phyloP scores from a whole-genome alignment of 2,329 filamentous ascomycete species.

The Huntiella bhutanensis region DNA sequence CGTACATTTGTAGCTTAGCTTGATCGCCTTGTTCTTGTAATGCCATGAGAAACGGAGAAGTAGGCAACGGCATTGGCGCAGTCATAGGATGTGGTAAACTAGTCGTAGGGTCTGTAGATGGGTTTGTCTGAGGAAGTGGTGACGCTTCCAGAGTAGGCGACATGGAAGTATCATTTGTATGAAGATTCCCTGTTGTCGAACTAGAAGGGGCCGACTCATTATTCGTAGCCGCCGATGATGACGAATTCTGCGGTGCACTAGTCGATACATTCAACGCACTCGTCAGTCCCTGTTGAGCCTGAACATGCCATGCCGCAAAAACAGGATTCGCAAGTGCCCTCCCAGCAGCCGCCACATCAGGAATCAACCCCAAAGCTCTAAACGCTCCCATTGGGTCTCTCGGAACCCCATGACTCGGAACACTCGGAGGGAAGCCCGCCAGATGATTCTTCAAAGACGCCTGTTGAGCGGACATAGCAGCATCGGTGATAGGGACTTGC shows the following conservation, averaged over 20 bases:
- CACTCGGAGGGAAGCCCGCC: background rate
- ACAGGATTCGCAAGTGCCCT: no score
- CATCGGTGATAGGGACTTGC: slow-evolving; percentile 12
- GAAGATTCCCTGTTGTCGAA: background rate
- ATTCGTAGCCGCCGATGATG: background rate
- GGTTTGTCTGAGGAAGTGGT: background rate
- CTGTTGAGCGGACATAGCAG: background rate
- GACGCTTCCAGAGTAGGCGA: background rate
- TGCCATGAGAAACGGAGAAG: background rate
- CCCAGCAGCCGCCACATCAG: background rate
- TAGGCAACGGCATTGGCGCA: slow-evolving; percentile 5
- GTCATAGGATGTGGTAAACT: background rate
- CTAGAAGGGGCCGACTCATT: background rate
- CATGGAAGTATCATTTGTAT: background rate
- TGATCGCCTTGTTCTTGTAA: slow-evolving; percentile 17
- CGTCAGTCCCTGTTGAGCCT: background rate
- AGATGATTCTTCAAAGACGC: background rate
- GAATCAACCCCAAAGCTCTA: slow-evolving; percentile 5
- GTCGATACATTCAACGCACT: background rate
- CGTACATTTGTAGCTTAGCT: slow-evolving; percentile 26
- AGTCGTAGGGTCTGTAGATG: no score
- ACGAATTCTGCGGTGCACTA: background rate
- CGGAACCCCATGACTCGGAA: background rate
- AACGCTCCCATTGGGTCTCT: slow-evolving; percentile 6
- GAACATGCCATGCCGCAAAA: background rate